A percentile compares a stretch with the other conserved stretches of the same genome.
These are phyloP conservation scores for Dictyostelium firmibasis DNA, from an alignment of 78 protist genomes.

Conservation along the genomic window DNA sequence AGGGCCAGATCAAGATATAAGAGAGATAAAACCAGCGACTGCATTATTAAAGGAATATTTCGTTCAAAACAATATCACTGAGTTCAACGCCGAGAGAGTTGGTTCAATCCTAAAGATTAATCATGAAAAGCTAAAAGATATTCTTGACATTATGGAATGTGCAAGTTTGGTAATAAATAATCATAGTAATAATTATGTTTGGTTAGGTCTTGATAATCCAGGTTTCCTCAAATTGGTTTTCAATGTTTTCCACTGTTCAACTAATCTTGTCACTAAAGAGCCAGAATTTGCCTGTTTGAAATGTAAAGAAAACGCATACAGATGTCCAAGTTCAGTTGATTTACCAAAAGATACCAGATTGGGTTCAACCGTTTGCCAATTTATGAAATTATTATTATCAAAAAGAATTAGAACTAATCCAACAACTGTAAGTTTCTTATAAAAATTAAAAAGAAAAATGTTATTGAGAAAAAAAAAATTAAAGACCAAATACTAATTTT, in stretches of 20 bases:
- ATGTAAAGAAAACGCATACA: neutral
- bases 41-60: neutral
- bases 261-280: neutral
- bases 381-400: constrained; percentile 1
- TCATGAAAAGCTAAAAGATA: neutral
- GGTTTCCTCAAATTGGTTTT: neutral
- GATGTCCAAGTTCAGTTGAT: neutral
- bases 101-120: neutral
- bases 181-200: neutral
- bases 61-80: neutral
- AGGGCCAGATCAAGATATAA: neutral
- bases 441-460: too few relatives aligned
- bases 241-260: neutral
- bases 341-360: neutral
- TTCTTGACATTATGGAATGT: neutral
- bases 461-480: too few relatives aligned
- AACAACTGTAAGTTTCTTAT: neutral
- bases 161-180: neutral
- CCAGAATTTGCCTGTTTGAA: neutral
- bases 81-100: neutral
- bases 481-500: too few relatives aligned
- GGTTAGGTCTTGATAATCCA: neutral
- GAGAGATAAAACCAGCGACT: neutral
- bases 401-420: constrained; percentile 7
- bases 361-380: neutral